Conservation (phyloP, 1,284 basidiomycete genomes). For the Sanguinoderma infundibulare region DNA sequence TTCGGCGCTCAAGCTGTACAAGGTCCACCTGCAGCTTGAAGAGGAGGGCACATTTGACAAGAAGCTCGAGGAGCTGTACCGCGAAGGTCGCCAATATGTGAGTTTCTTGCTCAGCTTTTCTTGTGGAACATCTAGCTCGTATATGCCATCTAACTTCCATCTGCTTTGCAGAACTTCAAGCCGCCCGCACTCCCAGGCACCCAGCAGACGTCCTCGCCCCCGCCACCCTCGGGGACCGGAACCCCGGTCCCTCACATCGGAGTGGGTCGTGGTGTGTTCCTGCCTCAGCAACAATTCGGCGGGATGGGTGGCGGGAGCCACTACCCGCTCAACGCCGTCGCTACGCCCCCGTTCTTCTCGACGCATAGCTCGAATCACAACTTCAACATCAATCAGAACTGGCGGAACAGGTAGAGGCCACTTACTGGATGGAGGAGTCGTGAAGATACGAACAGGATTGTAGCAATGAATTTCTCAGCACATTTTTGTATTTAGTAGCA, state of each 20-base stretch:
- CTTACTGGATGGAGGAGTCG: neutral
- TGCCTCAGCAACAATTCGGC: conserved; percentile 12
- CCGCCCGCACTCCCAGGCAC: conserved; percentile 18
- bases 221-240: conserved; percentile 9
- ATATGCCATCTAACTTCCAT: neutral
- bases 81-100: conserved; percentile 73
- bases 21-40: conserved; percentile 83
- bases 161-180: conserved; percentile 25
- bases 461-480: neutral
- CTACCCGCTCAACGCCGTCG: conserved; percentile 20
- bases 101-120: conserved; percentile 31
- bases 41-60: conserved; percentile 82
- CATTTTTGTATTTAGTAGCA: conserved; percentile 4
- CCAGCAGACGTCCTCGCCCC: conserved; percentile 11
- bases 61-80: conserved; percentile 85
- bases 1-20: conserved; percentile 87
- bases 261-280: conserved; percentile 19
- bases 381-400: conserved; percentile 21
- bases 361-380: conserved; percentile 3
- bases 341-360: conserved; percentile 23
- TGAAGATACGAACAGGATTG: neutral
- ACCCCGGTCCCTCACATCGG: conserved; percentile 22
- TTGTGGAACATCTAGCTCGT: neutral
- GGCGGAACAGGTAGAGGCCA: conserved; percentile 17
- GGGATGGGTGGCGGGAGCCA: conserved; percentile 6